Conservation (phyloP, 345 rosid species). For the Eucalyptus pauciflora region DNA sequence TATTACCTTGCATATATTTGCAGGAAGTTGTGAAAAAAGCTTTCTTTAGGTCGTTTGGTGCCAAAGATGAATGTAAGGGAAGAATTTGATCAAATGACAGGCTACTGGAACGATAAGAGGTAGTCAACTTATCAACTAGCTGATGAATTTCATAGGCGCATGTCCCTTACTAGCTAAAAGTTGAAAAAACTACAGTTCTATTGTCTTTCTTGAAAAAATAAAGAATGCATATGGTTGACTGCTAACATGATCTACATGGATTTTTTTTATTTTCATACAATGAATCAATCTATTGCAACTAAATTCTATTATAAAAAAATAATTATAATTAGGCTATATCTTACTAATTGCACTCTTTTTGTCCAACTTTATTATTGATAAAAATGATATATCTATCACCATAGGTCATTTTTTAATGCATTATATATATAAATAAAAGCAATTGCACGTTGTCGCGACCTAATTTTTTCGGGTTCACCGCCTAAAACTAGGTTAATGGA, state of each 20-base stretch:
- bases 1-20: too few species aligned
- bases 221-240: neutral
- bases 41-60: too few species aligned
- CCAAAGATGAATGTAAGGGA: too few species aligned
- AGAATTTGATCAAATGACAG: neutral
- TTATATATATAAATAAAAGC: neutral
- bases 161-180: too few species aligned
- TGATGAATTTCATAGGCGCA: neutral
- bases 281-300: neutral
- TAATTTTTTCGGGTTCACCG: too few species aligned
- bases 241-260: neutral
- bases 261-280: neutral
- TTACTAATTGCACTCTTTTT: neutral
- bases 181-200: too few species aligned
- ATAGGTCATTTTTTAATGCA: neutral
- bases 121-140: neutral
- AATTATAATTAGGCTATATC: neutral
- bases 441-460: too few species aligned
- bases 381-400: too few species aligned
- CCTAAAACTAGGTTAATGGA: too few species aligned
- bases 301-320: too few species aligned
- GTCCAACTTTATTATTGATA: neutral
- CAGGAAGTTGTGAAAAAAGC: too few species aligned
- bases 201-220: too few species aligned
- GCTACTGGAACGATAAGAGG: neutral